phyloP scores from a whole-genome alignment of 2,329 filamentous ascomycete species.

The Colletotrichum echinochloae region DNA sequence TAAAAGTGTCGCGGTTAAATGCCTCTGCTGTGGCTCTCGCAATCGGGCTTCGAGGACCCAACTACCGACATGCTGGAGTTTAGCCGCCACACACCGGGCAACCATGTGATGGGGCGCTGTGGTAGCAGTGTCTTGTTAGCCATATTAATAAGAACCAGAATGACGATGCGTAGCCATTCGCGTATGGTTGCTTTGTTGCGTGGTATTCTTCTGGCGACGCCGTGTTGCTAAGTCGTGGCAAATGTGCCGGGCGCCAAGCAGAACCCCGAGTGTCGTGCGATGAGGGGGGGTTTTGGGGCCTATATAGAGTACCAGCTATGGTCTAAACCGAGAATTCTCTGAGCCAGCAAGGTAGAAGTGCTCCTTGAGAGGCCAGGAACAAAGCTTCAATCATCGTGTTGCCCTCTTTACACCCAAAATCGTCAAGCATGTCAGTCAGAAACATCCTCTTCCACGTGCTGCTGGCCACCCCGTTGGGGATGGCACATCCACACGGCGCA shows the following conservation, averaged over 20 bases:
- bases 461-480: constrained; percentile 25
- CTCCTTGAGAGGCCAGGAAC: not conserved
- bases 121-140: not conserved
- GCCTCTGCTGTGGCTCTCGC: not conserved
- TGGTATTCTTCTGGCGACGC: not conserved
- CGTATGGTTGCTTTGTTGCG: not conserved
- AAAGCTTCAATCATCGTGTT: not conserved
- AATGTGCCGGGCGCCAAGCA: not conserved
- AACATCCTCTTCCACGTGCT: constrained; percentile 8
- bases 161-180: not conserved
- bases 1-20: constrained; percentile 1
- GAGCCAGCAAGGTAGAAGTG: no score
- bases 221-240: not conserved
- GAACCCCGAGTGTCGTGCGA: not conserved
- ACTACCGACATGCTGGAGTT: not conserved
- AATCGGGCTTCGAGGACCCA: not conserved
- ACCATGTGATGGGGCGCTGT: not conserved
- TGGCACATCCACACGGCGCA: constrained; percentile 33
- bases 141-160: not conserved
- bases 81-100: not conserved
- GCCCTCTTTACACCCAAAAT: not conserved
- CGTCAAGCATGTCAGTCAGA: constrained; percentile 21
- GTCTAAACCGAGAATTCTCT: no score
- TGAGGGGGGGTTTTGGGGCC: not conserved
- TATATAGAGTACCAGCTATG: not conserved